Evolutionary conservation across 2,329 filamentous ascomycete species (phyloP).

Genomic region (Apiospora sp.): DNA sequence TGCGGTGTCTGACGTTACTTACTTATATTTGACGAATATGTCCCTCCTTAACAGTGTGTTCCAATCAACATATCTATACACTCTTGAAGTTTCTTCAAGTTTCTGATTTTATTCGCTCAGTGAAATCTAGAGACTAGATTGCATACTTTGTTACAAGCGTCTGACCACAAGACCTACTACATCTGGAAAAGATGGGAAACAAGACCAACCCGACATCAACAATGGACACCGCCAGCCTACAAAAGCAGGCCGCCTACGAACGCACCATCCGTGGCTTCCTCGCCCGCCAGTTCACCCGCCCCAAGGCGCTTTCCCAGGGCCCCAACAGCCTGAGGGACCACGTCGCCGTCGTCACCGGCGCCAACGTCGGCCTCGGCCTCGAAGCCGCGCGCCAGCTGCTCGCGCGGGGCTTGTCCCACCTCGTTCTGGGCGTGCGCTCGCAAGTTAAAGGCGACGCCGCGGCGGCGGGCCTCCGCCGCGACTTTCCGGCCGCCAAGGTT

Average conservation of each 20-base stretch:
- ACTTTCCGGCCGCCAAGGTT: constrained; percentile 39
- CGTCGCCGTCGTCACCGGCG: constrained; percentile 48
- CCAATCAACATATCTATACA: background rate
- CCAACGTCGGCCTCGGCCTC: constrained; percentile 38
- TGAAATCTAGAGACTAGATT: no score
- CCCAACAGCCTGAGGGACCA: constrained; percentile 35
- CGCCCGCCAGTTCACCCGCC: constrained; percentile 21
- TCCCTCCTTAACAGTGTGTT: background rate
- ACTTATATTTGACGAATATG: background rate
- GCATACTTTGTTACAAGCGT: no score
- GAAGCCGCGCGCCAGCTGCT: constrained; percentile 48
- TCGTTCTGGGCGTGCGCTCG: constrained; percentile 49
- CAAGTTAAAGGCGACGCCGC: constrained; percentile 43
- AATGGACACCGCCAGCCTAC: background rate
- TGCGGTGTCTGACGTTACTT: background rate
- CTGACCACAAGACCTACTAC: background rate
- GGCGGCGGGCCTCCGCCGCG: constrained; percentile 36
- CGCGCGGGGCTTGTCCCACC: constrained; percentile 38
- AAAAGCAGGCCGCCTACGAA: constrained; percentile 13
- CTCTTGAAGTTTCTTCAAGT: no score
- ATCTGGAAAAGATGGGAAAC: background rate
- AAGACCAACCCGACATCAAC: background rate
- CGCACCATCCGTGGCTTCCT: constrained; percentile 20
- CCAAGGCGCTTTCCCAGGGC: constrained; percentile 20
- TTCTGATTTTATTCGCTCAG: no score